Percentiles rank a stretch among this genome's conserved stretches.
phyloP scores from a whole-genome alignment of 805 yeast genomes.

The Ogataea trehalophila region DNA sequence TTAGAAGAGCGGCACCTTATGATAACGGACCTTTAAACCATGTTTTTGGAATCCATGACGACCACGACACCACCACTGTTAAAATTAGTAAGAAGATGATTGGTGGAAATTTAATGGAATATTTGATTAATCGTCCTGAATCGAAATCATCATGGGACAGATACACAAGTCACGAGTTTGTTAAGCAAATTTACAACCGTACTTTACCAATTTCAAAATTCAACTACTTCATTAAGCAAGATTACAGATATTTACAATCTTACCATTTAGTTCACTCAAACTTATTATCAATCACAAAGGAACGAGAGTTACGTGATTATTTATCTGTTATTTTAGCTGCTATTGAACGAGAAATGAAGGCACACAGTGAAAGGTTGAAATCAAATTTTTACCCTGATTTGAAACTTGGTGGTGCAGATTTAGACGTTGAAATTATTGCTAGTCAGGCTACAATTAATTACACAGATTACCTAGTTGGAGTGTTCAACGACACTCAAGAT shows the following conservation, averaged over 20 bases:
- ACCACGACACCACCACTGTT: background rate
- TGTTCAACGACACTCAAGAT: conserved; percentile 49
- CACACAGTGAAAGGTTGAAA: conserved; percentile 48
- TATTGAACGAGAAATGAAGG: conserved; percentile 50
- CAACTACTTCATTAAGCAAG: conserved; percentile 46
- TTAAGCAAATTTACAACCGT: conserved; percentile 47
- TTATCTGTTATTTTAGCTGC: conserved; percentile 47
- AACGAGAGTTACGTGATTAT: conserved; percentile 37
- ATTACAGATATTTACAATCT: conserved; percentile 62
- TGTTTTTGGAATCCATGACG: conserved; percentile 31
- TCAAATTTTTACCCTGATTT: conserved; percentile 33
- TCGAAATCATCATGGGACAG: conserved; percentile 51
- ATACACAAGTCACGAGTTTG: conserved; percentile 61
- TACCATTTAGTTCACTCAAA: conserved; percentile 63
- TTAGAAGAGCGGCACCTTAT: conserved; percentile 37
- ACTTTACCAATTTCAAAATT: conserved; percentile 46
- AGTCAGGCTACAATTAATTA: conserved; percentile 57
- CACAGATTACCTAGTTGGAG: conserved; percentile 51
- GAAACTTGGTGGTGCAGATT: conserved; percentile 26
- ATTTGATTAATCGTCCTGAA: conserved; percentile 49
- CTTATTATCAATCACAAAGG: conserved; percentile 59
- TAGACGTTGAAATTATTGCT: conserved; percentile 39
- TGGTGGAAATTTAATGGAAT: conserved; percentile 31
- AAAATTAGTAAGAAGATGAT: background rate
- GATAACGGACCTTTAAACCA: conserved; percentile 75